Percentiles rank a stretch among this genome's conserved stretches.
phyloP scores from a whole-genome alignment of 1,284 basidiomycete species.

The Rhodofomes roseus region DNA sequence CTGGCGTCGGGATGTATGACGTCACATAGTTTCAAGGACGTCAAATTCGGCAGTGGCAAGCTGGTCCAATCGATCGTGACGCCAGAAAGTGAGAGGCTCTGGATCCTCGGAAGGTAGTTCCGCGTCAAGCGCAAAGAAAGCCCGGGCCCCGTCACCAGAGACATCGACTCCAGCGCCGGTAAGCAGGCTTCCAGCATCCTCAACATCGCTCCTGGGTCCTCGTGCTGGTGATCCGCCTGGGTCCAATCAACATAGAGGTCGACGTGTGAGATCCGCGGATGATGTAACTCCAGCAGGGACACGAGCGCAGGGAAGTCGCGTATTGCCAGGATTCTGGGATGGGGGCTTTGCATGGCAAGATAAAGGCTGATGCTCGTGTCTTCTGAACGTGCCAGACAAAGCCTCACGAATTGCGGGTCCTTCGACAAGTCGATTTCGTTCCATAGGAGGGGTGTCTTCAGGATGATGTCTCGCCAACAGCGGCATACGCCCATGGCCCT shows the following conservation, averaged over 20 bases:
- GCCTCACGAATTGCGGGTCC: background rate
- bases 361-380: background rate
- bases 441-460: background rate
- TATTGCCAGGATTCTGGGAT: background rate
- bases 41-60: background rate
- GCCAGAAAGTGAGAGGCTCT: background rate
- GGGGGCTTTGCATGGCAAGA: background rate
- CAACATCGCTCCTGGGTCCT: background rate
- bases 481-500: background rate
- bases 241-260: background rate
- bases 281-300: background rate
- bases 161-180: background rate
- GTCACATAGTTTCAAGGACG: background rate
- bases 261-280: background rate
- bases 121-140: background rate
- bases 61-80: background rate
- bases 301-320: background rate
- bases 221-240: background rate
- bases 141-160: background rate
- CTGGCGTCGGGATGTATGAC: background rate
- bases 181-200: background rate
- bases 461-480: background rate
- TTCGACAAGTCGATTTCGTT: background rate
- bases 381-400: background rate
- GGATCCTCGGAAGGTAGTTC: background rate